phyloP scores from a whole-genome alignment of 2,329 filamentous ascomycete genomes.

The Phyllosticta citrichinensis region DNA sequence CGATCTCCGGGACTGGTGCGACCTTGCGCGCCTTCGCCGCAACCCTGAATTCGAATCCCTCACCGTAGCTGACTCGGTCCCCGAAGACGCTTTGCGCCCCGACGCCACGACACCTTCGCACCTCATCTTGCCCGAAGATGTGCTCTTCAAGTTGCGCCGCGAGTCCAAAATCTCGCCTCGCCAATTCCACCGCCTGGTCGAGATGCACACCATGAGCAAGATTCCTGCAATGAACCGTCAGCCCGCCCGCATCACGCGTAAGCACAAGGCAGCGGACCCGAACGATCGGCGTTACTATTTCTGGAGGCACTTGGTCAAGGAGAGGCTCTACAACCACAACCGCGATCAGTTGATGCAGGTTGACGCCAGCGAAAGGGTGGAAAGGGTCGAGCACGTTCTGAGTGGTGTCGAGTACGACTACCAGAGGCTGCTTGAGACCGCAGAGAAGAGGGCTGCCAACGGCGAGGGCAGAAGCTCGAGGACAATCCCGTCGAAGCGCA shows the following conservation, averaged over 20 bases:
- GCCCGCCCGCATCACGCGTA: constrained; percentile 35
- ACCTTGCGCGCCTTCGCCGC: constrained; percentile 54
- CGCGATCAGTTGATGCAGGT: constrained; percentile 60
- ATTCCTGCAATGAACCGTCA: constrained; percentile 41
- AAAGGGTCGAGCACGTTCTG: constrained; percentile 62
- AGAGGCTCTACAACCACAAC: constrained; percentile 67
- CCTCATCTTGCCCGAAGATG: constrained; percentile 48
- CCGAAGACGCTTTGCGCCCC: constrained; percentile 42
- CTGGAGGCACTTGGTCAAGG: constrained; percentile 68
- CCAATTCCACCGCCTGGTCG: constrained; percentile 66
- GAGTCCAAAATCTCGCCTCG: constrained; percentile 62
- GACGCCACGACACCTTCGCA: constrained; percentile 39
- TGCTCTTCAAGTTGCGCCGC: constrained; percentile 45
- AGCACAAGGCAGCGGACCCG: constrained; percentile 39
- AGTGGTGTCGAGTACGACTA: constrained; percentile 63
- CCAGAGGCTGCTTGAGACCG: constrained; percentile 49
- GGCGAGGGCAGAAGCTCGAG: constrained; percentile 12
- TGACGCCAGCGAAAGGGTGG: constrained; percentile 55
- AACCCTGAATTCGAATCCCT: constrained; percentile 49
- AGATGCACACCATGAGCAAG: constrained; percentile 59
- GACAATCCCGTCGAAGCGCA: constrained; percentile 23
- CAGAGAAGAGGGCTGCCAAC: constrained; percentile 25
- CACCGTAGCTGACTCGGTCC: constrained; percentile 39
- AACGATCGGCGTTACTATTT: constrained; percentile 56
- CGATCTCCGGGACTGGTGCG: constrained; percentile 64